A percentile compares a stretch with the other conserved stretches of the same genome.
These are phyloP conservation scores for Panaeolus papilionaceus DNA, from an alignment of 768 basidiomycete species.

Conservation along the genomic window DNA sequence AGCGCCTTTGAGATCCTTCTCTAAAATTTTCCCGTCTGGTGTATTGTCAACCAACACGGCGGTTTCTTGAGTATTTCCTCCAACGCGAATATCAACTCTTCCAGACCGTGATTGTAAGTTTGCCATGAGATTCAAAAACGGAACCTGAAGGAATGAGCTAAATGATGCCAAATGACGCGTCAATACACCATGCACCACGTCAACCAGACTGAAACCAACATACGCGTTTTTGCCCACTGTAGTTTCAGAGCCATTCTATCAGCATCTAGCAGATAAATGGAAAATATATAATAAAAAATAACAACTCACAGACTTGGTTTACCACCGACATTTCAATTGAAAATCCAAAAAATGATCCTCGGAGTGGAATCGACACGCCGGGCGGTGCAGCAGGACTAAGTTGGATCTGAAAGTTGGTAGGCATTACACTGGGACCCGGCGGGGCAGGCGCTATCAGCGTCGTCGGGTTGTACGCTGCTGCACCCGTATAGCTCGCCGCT, in stretches of 20 bases:
- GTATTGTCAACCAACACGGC: slow-evolving; percentile 58
- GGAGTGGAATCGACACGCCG: slow-evolving; percentile 43
- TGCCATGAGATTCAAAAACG: slow-evolving; percentile 82
- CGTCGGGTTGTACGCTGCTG: slow-evolving; percentile 61
- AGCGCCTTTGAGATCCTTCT: slow-evolving; percentile 47
- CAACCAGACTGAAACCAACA: slow-evolving; percentile 18
- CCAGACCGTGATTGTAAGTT: slow-evolving; percentile 74
- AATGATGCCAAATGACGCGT: neutral
- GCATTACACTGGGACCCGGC: slow-evolving; percentile 48
- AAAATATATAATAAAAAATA: no score
- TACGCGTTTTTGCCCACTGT: slow-evolving; percentile 58
- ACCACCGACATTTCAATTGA: slow-evolving; percentile 64
- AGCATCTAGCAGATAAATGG: neutral
- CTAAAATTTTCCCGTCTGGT: slow-evolving; percentile 52
- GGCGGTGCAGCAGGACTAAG: slow-evolving; percentile 42
- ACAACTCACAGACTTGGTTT: slow-evolving; percentile 55
- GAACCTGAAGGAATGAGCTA: slow-evolving; percentile 56
- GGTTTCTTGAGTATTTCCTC: slow-evolving; percentile 83
- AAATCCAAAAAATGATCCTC: slow-evolving; percentile 54
- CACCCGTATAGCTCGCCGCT: slow-evolving; percentile 51
- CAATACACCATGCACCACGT: neutral
- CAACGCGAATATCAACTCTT: slow-evolving; percentile 67
- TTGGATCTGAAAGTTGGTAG: slow-evolving; percentile 52
- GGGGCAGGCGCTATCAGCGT: slow-evolving; percentile 56
- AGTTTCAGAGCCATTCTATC: slow-evolving; percentile 3